Conservation (phyloP, 257 asterid species). For the Plantago elongata region DNA sequence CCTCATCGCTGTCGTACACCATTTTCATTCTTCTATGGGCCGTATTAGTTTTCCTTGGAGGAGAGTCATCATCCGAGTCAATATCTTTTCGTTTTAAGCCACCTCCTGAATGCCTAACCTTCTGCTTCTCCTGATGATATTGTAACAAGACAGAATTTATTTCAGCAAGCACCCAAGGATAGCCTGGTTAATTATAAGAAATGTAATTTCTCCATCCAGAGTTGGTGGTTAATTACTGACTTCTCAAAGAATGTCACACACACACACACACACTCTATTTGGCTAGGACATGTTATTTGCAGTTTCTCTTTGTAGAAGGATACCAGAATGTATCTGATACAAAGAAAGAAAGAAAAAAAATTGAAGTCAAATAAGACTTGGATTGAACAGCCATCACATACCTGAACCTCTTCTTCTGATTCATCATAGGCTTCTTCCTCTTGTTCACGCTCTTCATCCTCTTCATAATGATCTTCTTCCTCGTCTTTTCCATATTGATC, state of each 20-base stretch:
- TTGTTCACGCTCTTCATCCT: conserved; percentile 63
- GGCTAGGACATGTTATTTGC: no score
- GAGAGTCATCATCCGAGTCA: conserved; percentile 91
- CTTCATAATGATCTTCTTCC: conserved; percentile 65
- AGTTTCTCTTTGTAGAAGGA: no score
- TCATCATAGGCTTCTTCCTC: conserved; percentile 68
- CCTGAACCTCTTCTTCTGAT: conserved; percentile 95
- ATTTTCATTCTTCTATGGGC: conserved; percentile 86
- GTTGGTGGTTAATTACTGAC: no score
- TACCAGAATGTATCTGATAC: no score
- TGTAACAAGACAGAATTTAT: neutral
- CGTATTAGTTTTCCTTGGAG: conserved; percentile 59
- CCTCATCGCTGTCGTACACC: conserved; percentile 87
- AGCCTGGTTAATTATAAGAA: no score
- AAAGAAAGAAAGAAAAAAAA: no score
- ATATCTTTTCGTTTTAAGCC: conserved; percentile 67
- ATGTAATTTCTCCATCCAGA: no score
- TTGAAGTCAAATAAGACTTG: neutral
- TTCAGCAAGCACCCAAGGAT: neutral
- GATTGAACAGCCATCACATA: conserved; percentile 25
- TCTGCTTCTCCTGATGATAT: conserved; percentile 34
- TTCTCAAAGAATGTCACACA: no score
- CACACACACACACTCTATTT: no score
- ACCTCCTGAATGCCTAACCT: conserved; percentile 52
- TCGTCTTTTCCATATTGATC: conserved; percentile 43